Evolutionary conservation across 2,329 filamentous ascomycete species (phyloP), one percentile per base, ranked within the genome.

Genomic region (Moelleriella libera): DNA sequence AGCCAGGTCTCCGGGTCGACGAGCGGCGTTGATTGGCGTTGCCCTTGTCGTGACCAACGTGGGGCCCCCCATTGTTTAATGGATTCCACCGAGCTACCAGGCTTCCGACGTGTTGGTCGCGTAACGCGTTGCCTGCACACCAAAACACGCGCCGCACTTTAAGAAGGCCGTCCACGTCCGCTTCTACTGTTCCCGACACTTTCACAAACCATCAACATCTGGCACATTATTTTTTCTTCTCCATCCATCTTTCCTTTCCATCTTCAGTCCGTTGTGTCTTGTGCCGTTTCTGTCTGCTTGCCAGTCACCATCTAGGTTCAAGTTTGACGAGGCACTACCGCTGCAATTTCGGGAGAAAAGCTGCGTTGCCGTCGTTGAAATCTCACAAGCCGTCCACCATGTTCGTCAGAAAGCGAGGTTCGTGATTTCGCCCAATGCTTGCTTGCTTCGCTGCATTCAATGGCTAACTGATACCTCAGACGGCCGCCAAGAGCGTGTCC

Each of bases 401-500:
- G 76, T 80, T 74, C 63, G 76, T 80, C 63, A 73, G 72, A 63
- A 80, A 80, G 72, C 71, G 76, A 62, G 76, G 76, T 78, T 70
- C 57, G 75, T 69, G n/a, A 39, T 8, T 21, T 21, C 3, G 2
- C 12, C 34, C 34, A 2, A 3, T 39, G 9, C 34, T 53, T 47
- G 49, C 45, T 41, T 48, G 4, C 40, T 8, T 10, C 21, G 29
- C 32, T 10, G 28, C 31, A 29, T 34, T 30, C 40, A 5, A 40
- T 47, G 40, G 45, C 62, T 70, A 49, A 67, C 58, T n/a, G 7
- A 29, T 28, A 8, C 14, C 12, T 9, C 48, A 97, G 92, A 98
- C 78, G 90, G 90, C 71, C 92, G 92, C 76, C 95, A 97, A 75
- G 92, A 98, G 78, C 92, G 92, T 68, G 92, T 98, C 55, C 92